Conservation (phyloP, 768 basidiomycete genomes). For the Zangia roseola region DNA sequence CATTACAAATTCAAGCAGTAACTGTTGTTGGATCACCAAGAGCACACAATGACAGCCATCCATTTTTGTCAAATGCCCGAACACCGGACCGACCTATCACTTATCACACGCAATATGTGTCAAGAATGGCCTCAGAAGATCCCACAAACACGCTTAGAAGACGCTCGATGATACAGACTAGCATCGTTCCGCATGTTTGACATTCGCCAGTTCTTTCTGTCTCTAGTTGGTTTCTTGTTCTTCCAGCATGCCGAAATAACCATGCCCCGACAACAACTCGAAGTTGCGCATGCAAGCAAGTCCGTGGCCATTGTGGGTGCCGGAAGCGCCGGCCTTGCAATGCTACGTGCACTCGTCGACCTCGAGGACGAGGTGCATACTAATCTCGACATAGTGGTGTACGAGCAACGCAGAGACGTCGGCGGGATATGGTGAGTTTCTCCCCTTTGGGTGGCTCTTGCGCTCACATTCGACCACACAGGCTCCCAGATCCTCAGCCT, state of each 20-base stretch:
- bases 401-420: slow-evolving; percentile 50
- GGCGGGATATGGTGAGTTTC: slow-evolving; percentile 55
- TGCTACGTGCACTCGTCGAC: slow-evolving; percentile 50
- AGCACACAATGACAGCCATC: too few species aligned
- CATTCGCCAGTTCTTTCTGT: slow-evolving; percentile 6
- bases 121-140: too few species aligned
- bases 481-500: slow-evolving; percentile 34
- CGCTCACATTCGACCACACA: slow-evolving; percentile 1
- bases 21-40: too few species aligned
- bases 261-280: not conserved
- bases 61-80: too few species aligned
- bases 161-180: too few species aligned
- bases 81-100: too few species aligned
- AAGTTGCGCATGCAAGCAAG: slow-evolving; percentile 27
- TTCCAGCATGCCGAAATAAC: slow-evolving; percentile 3
- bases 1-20: too few species aligned
- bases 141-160: too few species aligned
- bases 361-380: slow-evolving; percentile 38
- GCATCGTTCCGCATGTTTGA: slow-evolving; percentile 9
- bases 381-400: slow-evolving; percentile 49
- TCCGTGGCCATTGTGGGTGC: slow-evolving; percentile 58
- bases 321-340: slow-evolving; percentile 54
- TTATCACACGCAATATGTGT: too few species aligned
- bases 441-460: too few species aligned
- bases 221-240: slow-evolving; percentile 7